Evolutionary conservation across 2,329 filamentous ascomycete species (phyloP), one percentile per base, ranked within the genome.

Genomic region (Herpomyces periplanetae): DNA sequence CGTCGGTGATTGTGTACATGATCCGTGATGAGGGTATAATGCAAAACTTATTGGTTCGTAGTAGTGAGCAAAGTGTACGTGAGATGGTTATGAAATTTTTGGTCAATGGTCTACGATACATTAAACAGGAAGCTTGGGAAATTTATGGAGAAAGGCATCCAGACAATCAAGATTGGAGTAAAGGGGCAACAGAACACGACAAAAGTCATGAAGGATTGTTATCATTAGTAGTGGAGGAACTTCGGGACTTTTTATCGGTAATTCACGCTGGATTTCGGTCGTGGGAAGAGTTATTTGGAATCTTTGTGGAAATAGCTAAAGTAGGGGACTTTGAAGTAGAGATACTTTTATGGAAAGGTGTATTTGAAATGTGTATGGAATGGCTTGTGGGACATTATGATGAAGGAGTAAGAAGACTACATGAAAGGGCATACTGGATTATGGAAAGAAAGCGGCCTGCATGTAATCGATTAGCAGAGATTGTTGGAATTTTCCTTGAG

Each of bases 251-350:
- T 3, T 68, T 55, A 51, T 39, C 47, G 3, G 41, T 38, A n/a
- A 54, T 69, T 22, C 54, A 65, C 23, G 35, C 41, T 2, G 42
- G 48, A 17, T 40, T 54, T 11, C 51, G 57, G 22, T 50, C 62
- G 3, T 80, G 66, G 66, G 51, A 58, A 16, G 64, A 75, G 29
- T 60, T 61, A 22, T 75, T 75, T 31, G 49, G 50, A 6, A 46
- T 63, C n/a, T 42, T 73, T 24, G 31, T 49, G n/a, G 41, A 41
- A n/a, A 60, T 73, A 30, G 53, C 55, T 7, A 43, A 41, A 17
- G 36, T 66, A 21, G 61, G 62, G 1, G 36, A 42, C 3, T 33
- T 43, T 3, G 58, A 68, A 32, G 43, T 49, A 9, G 40, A 42
- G 2, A 31, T 48, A 4, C 41, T 71, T 10, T 41, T 73, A 10